A percentile compares a stretch with the other conserved stretches of the same genome.
phyloP scores from a whole-genome alignment of 1,284 basidiomycete species.

The Hemileia vastatrix region DNA sequence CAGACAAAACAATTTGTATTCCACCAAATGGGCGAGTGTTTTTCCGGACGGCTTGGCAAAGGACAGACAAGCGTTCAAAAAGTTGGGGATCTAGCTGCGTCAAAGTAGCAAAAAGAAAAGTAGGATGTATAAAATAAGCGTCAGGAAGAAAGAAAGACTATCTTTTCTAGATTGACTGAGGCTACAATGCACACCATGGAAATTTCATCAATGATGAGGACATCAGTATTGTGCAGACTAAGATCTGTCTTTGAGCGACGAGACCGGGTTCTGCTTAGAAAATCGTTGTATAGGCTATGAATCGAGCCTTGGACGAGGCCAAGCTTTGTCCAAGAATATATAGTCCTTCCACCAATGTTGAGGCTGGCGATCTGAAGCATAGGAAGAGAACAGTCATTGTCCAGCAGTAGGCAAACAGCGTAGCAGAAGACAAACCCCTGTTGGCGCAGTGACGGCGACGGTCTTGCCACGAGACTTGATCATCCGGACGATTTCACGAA shows the following conservation, averaged over 20 bases:
- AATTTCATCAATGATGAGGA: conserved; percentile 18
- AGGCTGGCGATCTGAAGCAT: conserved; percentile 9
- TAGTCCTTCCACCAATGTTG: conserved; percentile 13
- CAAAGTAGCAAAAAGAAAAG: too few relatives aligned
- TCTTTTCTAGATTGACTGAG: not conserved
- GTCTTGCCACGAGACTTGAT: not conserved
- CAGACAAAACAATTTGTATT: conserved; percentile 19
- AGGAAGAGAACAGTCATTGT: not conserved
- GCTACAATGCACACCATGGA: conserved; percentile 12
- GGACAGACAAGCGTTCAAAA: conserved; percentile 17
- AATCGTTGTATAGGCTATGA: conserved; percentile 4
- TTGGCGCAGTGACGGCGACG: conserved; percentile 16
- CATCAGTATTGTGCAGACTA: conserved; percentile 13
- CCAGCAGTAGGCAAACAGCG: not conserved
- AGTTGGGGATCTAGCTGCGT: conserved; percentile 18
- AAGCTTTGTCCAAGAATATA: conserved; percentile 18
- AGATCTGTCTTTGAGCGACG: not conserved
- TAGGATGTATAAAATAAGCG: not conserved
- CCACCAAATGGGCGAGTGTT: conserved; percentile 8
- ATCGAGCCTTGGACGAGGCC: conserved; percentile 16
- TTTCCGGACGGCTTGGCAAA: conserved; percentile 13
- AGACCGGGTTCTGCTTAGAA: not conserved
- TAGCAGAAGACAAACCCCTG: not conserved
- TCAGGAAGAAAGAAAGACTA: too few relatives aligned
- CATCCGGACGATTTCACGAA: conserved; percentile 17